Evolutionary conservation across 139 green algal genomes (phyloP), one percentile per base, ranked within the genome.

Genomic region (Micromonas commoda): DNA sequence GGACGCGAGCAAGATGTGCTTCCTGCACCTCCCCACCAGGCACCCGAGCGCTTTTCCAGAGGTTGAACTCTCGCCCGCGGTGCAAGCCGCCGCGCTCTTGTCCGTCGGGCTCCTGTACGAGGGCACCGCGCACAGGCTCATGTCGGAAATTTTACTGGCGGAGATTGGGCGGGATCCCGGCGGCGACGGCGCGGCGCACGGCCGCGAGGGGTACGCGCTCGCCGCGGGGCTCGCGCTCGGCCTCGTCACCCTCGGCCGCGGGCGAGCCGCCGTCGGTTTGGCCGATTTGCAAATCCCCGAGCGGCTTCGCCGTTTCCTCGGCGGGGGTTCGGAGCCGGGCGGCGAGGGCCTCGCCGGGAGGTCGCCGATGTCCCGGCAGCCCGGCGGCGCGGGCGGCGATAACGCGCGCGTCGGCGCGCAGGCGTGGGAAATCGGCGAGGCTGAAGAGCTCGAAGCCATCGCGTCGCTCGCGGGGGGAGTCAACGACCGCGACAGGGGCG

Each of bases 1-100:
- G 2, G 81, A 86, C 24, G 86, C 93, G 31, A 87, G 81, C 29
- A 91, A 90, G 66, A 95, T 95, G 85, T 88, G 98, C 61, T 92
- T 94, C 73, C 89, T 99, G 81, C 95, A 99, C 84, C 77, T 98
- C 32, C 95, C 95, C n/a, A 85, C 90, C 0, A 79, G 87, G 24
- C 91, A 97, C 80, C 92, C 92, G 9, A 53, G 83, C 29, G 85
- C 72, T 64, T 96, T 94, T 81, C 93, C 93, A 0, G 95, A 98
- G 76, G 84, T 98, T 5, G 95, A 98, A 84, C 88, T 98, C 21
- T 87, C 88, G 0, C 81, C 93, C 1, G 80, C 93, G 34, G 90
- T 98, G 35, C 89, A 93, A 87, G 80, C 90, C 0, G 89, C 94
- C 0, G 90, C 93, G 0, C 84, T 98, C 38, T 39, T 97, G 61